Percentiles rank a stretch among this genome's conserved stretches.
These are phyloP conservation scores for Phytophthora vignae DNA, from an alignment of 352 stramenopile species.

Conservation along the genomic window DNA sequence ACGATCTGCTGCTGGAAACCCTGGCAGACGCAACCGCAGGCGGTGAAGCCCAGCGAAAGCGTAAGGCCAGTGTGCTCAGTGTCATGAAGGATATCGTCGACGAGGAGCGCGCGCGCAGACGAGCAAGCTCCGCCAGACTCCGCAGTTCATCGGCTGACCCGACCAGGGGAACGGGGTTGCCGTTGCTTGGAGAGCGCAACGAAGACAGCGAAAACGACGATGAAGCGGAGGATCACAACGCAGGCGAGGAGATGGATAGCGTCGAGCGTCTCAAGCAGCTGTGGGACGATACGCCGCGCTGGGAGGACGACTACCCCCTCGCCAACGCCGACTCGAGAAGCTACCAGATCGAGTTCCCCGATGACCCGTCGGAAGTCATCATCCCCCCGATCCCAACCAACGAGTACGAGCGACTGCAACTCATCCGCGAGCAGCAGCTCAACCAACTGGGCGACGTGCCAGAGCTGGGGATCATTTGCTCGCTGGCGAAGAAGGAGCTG, in stretches of 20 bases:
- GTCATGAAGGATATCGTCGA: slow-evolving; percentile 60
- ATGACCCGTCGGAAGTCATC: slow-evolving; percentile 39
- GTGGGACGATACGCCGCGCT: slow-evolving; percentile 24
- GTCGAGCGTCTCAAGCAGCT: slow-evolving; percentile 29
- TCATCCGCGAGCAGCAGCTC: slow-evolving; percentile 56
- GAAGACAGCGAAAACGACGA: slow-evolving; percentile 17
- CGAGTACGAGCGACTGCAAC: slow-evolving; percentile 55
- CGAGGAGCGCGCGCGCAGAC: slow-evolving; percentile 39
- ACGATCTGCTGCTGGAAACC: slow-evolving; percentile 43
- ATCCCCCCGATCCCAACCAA: slow-evolving; percentile 46
- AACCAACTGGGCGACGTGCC: slow-evolving; percentile 58
- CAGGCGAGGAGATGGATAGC: slow-evolving; percentile 14
- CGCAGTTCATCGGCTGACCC: slow-evolving; percentile 19
- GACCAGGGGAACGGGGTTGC: slow-evolving; percentile 7
- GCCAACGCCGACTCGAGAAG: slow-evolving; percentile 55
- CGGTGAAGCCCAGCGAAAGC: slow-evolving; percentile 31
- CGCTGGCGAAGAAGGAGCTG: slow-evolving; percentile 62
- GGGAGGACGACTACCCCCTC: slow-evolving; percentile 49
- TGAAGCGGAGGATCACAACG: slow-evolving; percentile 11
- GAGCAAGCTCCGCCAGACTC: slow-evolving; percentile 31
- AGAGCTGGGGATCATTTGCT: slow-evolving; percentile 78
- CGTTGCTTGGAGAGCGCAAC: slow-evolving; percentile 24
- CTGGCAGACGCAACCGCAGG: slow-evolving; percentile 36
- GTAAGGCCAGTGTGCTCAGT: slow-evolving; percentile 43
- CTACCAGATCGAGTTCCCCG: slow-evolving; percentile 53